These are phyloP conservation scores for Beauveria rudraprayagi DNA, from an alignment of 2,329 filamentous ascomycete species.

Conservation along the genomic window DNA sequence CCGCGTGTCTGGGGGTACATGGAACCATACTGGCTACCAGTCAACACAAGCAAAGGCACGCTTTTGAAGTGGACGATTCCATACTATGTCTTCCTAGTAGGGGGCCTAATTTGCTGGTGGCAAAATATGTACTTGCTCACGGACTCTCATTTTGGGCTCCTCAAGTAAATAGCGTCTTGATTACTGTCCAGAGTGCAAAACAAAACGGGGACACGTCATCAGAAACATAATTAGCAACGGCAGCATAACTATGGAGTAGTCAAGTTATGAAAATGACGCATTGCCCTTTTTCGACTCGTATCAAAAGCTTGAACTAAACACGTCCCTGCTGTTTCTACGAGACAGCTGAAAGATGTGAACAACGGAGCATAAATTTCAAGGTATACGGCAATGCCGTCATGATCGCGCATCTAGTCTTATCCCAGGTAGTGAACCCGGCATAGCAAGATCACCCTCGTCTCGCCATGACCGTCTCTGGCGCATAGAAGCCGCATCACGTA, in stretches of 20 bases:
- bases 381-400: not conserved
- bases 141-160: conserved; percentile 31
- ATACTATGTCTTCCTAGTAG: conserved; percentile 72
- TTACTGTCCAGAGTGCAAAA: too few relatives aligned
- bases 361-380: not conserved
- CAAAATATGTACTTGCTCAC: conserved; percentile 64
- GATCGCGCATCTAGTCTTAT: conserved; percentile 23
- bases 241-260: not conserved
- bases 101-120: conserved; percentile 66
- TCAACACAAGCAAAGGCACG: conserved; percentile 16
- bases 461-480: conserved; percentile 30
- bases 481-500: conserved; percentile 29
- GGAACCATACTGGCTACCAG: conserved; percentile 39
- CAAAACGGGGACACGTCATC: not conserved
- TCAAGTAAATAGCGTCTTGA: conserved; percentile 7
- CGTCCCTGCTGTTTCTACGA: not conserved
- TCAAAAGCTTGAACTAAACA: not conserved
- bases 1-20: conserved; percentile 79
- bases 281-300: not conserved
- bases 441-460: conserved; percentile 33
- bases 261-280: not conserved
- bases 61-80: conserved; percentile 56
- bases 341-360: not conserved
- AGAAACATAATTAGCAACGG: not conserved
- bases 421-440: conserved; percentile 40